Conservation (phyloP, 1,284 basidiomycete species). For the Abortiporus biennis region DNA sequence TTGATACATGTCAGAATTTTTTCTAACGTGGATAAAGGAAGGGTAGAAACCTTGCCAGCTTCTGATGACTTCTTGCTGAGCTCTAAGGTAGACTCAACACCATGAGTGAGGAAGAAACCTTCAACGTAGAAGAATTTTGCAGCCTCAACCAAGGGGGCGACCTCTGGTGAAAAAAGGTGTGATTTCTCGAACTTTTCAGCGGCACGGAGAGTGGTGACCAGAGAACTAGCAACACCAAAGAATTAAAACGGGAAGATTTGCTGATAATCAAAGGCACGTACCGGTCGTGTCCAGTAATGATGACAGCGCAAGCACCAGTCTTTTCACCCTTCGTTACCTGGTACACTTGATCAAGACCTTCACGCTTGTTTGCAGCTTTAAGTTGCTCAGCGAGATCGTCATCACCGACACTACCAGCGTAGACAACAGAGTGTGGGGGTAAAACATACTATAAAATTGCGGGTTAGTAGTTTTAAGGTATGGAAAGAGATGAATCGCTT, state of each 20-base stretch:
- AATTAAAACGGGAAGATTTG: conserved; percentile 3
- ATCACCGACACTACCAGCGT: conserved; percentile 91
- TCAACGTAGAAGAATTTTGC: conserved; percentile 94
- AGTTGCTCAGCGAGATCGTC: conserved; percentile 90
- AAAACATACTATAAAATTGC: conserved; percentile 73
- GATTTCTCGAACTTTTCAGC: conserved; percentile 86
- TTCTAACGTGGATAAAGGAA: not conserved
- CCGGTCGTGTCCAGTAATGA: conserved; percentile 93
- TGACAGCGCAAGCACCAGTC: conserved; percentile 96
- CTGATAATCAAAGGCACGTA: conserved; percentile 24
- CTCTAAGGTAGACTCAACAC: conserved; percentile 68
- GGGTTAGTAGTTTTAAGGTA: conserved; percentile 8
- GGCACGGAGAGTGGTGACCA: conserved; percentile 86
- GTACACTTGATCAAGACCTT: conserved; percentile 88
- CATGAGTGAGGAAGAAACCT: conserved; percentile 97
- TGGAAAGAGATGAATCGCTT: conserved; percentile 30
- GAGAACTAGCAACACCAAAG: conserved; percentile 50
- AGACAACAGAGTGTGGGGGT: conserved; percentile 88
- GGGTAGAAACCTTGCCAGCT: conserved; percentile 62
- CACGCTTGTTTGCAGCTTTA: conserved; percentile 88
- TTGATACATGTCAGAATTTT: not conserved
- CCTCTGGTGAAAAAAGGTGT: conserved; percentile 75
- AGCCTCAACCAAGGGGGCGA: conserved; percentile 72
- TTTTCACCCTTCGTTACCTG: conserved; percentile 82
- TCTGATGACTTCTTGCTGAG: conserved; percentile 80